Evolutionary conservation across 2,329 filamentous ascomycete species (phyloP), one percentile per base, ranked within the genome.

Genomic region (Pyrenochaeta sp.): DNA sequence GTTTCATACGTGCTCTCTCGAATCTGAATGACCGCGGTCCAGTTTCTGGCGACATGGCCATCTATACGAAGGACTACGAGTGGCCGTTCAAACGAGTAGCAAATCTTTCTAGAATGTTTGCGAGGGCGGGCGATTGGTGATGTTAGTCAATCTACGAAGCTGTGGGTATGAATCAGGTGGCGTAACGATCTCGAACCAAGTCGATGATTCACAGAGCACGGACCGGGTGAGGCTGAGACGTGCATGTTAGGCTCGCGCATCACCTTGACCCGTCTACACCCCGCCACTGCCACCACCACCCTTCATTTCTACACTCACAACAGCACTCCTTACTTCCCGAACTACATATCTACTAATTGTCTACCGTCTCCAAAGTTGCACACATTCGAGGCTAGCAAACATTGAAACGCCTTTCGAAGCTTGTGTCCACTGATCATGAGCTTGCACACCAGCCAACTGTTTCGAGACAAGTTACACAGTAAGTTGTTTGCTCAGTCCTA

Each of bases 401-500:
- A 17, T 28, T 30, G 27, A 32, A 23, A n/a, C n/a, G n/a, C 23
- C 30, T 29, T 46, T 44, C 29, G 40, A 43, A 39, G 42, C 27
- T 34, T 40, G 43, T 39, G 42, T 23, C 50, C 32, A 55, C 60
- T 35, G 58, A 69, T 43, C 53, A 69, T 69, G 66, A 54, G 58
- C 52, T 45, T 54, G 57, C 58, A 51, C 61, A 28, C 57, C 38
- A 60, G 61, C 59, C 52, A 45, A 61, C 53, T 63, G 51, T 55
- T 60, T 55, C 54, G 51, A 57, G 48, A 59, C 49, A 51, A 58
- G 52, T 51, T 51, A 53, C 49, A 58, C 48, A 51, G 63, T 66
- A 63, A 38, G 60, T 57, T 35, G 44, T 21, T 23, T 17, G 22
- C 24, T 19, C 18, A 11, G 19, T 36, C 27, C 37, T 45, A 28